Conservation (phyloP, 179 eudicot species). For the Carnegiea gigantea region DNA sequence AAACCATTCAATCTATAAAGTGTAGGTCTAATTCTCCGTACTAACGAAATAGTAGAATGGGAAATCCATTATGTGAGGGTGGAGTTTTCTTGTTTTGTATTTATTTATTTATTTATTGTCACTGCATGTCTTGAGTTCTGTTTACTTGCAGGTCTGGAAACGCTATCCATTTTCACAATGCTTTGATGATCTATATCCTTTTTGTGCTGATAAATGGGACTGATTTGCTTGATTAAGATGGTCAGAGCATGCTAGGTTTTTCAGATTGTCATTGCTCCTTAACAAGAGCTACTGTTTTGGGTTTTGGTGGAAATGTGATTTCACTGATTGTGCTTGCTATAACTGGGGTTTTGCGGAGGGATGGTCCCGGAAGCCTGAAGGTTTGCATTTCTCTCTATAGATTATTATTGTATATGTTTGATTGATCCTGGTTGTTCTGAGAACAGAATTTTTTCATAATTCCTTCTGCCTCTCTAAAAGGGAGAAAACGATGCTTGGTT, state of each 20-base stretch:
- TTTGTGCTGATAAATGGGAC: background rate
- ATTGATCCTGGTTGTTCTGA: background rate
- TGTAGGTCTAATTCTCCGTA: too few species aligned
- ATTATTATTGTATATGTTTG: background rate
- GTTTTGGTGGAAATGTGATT: constrained; percentile 52
- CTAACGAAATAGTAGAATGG: background rate
- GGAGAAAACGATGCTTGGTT: background rate
- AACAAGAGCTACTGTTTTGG: constrained; percentile 49
- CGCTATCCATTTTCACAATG: constrained; percentile 55
- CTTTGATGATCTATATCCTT: constrained; percentile 76
- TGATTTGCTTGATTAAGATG: background rate
- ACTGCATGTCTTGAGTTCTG: constrained; percentile 9
- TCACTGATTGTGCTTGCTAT: constrained; percentile 45
- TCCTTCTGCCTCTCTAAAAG: background rate
- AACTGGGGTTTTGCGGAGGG: constrained; percentile 29
- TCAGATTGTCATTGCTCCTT: constrained; percentile 23
- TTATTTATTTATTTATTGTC: background rate
- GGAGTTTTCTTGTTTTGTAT: background rate
- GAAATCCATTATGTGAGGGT: background rate
- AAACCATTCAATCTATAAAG: too few species aligned
- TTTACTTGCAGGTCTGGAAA: constrained; percentile 60
- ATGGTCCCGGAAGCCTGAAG: constrained; percentile 31
- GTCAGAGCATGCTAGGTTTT: constrained; percentile 1
- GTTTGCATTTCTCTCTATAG: constrained; percentile 26
- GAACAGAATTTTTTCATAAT: too few species aligned